Evolutionary conservation across 345 rosid genomes (phyloP).

Genomic region (Hevea brasiliensis): DNA sequence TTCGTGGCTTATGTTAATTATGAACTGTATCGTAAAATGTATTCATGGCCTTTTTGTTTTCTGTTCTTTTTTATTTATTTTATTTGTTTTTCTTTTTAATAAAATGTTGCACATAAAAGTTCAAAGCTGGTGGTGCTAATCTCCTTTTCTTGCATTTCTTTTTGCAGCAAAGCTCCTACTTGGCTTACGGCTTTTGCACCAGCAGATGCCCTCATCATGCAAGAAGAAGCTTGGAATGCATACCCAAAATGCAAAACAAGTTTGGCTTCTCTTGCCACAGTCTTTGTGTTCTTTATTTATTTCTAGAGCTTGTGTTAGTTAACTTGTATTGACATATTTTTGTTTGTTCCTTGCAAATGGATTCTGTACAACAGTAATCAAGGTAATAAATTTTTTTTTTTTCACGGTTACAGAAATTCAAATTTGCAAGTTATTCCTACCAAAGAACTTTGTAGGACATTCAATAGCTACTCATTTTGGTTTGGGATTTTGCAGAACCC

Average conservation of each 20-base stretch:
- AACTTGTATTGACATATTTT: conserved; percentile 29
- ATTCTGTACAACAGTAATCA: conserved; percentile 43
- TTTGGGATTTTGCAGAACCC: conserved; percentile 55
- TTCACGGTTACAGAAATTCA: not conserved
- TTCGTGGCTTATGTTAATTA: not conserved
- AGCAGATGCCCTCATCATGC: conserved; percentile 60
- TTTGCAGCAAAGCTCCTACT: conserved; percentile 66
- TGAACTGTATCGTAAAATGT: not conserved
- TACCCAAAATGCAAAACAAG: conserved; percentile 80
- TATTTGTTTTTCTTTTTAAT: too few relatives aligned
- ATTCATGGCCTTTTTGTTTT: too few relatives aligned
- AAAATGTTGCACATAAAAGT: not conserved
- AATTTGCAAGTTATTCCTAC: not conserved
- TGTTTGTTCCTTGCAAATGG: conserved; percentile 23
- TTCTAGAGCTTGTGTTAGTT: not conserved
- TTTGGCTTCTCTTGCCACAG: conserved; percentile 15
- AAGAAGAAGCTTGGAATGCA: conserved; percentile 78
- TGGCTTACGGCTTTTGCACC: conserved; percentile 70
- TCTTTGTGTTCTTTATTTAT: not conserved
- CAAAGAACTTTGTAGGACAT: not conserved
- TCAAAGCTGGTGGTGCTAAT: not conserved
- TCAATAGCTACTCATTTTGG: conserved; percentile 6
- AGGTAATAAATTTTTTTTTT: conserved; percentile 45
- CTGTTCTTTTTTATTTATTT: too few relatives aligned
- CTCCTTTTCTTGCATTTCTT: conserved; percentile 2